phyloP scores from a whole-genome alignment of 2,329 filamentous ascomycete species.

The Colletotrichum liriopes region DNA sequence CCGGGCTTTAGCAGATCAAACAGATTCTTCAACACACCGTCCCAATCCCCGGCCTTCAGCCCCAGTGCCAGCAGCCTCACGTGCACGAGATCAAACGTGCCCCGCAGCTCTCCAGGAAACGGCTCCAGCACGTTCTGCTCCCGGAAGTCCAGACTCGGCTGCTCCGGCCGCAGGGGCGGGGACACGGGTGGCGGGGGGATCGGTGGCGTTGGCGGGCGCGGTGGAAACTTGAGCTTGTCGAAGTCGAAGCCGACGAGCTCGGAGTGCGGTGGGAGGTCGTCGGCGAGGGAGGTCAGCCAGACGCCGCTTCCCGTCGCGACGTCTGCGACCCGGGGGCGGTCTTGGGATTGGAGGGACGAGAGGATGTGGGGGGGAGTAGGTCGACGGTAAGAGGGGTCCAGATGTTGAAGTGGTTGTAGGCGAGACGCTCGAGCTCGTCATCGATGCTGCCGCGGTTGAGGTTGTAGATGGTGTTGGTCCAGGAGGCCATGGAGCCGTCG shows the following conservation, averaged over 20 bases:
- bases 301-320: constrained; percentile 45
- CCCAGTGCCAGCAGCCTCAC: constrained; percentile 40
- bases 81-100: constrained; percentile 44
- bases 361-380: constrained; percentile 34
- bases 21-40: constrained; percentile 35
- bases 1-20: constrained; percentile 41
- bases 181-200: constrained; percentile 24
- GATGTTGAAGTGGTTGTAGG: constrained; percentile 38
- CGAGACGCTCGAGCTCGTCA: constrained; percentile 33
- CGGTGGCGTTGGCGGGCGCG: constrained; percentile 26
- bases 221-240: constrained; percentile 43
- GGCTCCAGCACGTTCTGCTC: constrained; percentile 38
- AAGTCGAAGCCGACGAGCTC: constrained; percentile 45
- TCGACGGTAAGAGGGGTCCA: constrained; percentile 33
- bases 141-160: constrained; percentile 37
- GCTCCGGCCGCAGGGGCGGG: constrained; percentile 19
- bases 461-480: constrained; percentile 34
- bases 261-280: constrained; percentile 19
- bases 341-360: neutral
- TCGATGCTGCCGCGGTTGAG: constrained; percentile 34
- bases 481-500: neutral
- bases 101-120: constrained; percentile 36
- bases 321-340: constrained; percentile 43
- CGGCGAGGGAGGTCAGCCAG: constrained; percentile 44
- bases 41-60: constrained; percentile 43